Conservation (phyloP, 2,329 filamentous ascomycete species). For the Colletotrichum cereale region DNA sequence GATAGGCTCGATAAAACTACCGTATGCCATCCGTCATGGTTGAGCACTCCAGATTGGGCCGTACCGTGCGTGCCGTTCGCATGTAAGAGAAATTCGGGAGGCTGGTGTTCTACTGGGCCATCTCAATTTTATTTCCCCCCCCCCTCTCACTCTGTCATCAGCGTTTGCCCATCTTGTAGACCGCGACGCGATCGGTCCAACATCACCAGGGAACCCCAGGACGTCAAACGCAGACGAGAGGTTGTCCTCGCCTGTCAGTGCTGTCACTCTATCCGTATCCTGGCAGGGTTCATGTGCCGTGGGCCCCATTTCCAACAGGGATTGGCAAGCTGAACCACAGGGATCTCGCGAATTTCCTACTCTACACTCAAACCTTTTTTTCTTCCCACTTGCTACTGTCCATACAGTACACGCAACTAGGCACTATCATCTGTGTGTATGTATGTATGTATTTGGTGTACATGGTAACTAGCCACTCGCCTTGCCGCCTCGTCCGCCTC, state of each 20-base stretch:
- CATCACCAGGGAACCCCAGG: constrained; percentile 13
- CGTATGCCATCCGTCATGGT: constrained; percentile 9
- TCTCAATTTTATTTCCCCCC: neutral
- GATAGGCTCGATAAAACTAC: neutral
- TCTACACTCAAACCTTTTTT: constrained; percentile 17
- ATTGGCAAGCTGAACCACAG: constrained; percentile 19
- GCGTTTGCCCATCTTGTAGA: neutral
- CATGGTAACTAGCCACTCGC: neutral
- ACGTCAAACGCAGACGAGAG: constrained; percentile 5
- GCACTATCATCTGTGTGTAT: neutral
- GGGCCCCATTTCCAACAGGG: constrained; percentile 17
- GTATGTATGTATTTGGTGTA: neutral
- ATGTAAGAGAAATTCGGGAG: constrained; percentile 11
- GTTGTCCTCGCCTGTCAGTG: constrained; percentile 6
- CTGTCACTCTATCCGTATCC: neutral
- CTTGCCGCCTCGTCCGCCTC: constrained; percentile 21
- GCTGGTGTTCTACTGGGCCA: constrained; percentile 7
- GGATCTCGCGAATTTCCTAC: constrained; percentile 5
- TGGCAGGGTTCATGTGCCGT: constrained; percentile 14
- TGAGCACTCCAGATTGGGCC: neutral
- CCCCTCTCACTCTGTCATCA: neutral
- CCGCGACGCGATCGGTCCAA: neutral
- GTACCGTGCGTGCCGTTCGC: neutral
- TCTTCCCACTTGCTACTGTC: neutral
- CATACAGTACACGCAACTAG: neutral